Conservation (phyloP, 73 alveolate species). For the Strombidium stylifer region DNA sequence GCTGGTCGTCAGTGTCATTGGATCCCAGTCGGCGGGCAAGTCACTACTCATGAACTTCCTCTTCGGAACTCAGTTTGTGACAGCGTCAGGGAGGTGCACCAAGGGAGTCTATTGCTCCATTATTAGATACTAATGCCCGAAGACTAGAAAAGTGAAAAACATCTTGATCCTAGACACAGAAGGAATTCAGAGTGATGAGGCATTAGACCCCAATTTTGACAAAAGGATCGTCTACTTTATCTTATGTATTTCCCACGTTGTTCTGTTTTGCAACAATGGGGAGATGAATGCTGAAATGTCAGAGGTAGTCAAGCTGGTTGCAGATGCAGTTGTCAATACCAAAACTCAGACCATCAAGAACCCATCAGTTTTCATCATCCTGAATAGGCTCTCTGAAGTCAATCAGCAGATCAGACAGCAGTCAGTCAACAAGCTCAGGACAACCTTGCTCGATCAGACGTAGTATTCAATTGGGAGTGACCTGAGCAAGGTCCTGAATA, state of each 20-base stretch:
- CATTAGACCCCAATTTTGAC: conserved; percentile 57
- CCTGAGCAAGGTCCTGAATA: not conserved
- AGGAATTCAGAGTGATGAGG: conserved; percentile 57
- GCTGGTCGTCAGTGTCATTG: conserved; percentile 53
- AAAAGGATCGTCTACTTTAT: conserved; percentile 49
- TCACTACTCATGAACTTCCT: conserved; percentile 19
- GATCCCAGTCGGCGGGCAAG: conserved; percentile 62
- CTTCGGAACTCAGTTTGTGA: conserved; percentile 20
- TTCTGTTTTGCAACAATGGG: conserved; percentile 18
- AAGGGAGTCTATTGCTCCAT: conserved; percentile 56
- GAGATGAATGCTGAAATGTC: conserved; percentile 21
- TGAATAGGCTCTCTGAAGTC: conserved; percentile 13
- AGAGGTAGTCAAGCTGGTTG: conserved; percentile 8
- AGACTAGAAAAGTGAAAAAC: not conserved
- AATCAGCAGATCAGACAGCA: not conserved
- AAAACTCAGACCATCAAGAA: not conserved
- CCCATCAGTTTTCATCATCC: not conserved
- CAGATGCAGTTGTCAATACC: not conserved
- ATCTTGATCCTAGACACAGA: conserved; percentile 61
- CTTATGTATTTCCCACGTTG: conserved; percentile 22
- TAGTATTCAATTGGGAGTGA: not conserved
- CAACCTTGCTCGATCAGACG: not conserved
- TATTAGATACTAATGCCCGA: conserved; percentile 10
- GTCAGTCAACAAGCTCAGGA: not conserved
- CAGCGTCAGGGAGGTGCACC: conserved; percentile 34